Evolutionary conservation across 352 stramenopile genomes (phyloP).

Genomic region (Bremia lactucae): DNA sequence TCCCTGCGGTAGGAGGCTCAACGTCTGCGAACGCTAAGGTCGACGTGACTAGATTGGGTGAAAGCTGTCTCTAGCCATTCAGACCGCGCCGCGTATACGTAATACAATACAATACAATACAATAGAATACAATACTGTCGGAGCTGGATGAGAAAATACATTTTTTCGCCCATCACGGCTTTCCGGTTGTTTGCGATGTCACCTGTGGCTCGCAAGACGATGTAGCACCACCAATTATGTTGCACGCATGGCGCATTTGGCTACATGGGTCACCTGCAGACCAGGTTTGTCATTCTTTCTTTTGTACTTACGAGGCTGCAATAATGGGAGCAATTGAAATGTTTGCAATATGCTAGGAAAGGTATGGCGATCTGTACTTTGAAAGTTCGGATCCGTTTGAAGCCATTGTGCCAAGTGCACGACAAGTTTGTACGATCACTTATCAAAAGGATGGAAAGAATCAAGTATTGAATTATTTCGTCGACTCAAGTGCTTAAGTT

Average conservation of each 20-base stretch:
- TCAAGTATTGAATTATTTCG: too few relatives aligned
- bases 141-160: too few relatives aligned
- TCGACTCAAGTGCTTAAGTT: too few relatives aligned
- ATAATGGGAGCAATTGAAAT: too few relatives aligned
- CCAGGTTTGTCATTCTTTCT: conserved; percentile 21
- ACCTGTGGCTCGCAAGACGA: conserved; percentile 59
- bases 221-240: conserved; percentile 68
- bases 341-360: conserved; percentile 15
- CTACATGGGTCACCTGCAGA: conserved; percentile 33
- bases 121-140: too few relatives aligned
- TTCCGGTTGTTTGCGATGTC: conserved; percentile 64
- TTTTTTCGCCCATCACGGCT: conserved; percentile 61
- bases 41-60: too few relatives aligned
- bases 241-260: conserved; percentile 77
- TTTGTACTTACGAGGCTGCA: too few relatives aligned
- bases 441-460: conserved; percentile 24
- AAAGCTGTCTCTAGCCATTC: too few relatives aligned
- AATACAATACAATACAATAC: too few relatives aligned
- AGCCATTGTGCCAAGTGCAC: conserved; percentile 37
- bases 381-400: conserved; percentile 59
- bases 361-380: conserved; percentile 60
- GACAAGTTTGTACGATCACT: conserved; percentile 54
- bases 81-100: too few relatives aligned
- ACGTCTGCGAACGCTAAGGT: too few relatives aligned
- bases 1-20: too few relatives aligned